These are phyloP conservation scores for Juglanconis oblonga DNA, from an alignment of 2,329 filamentous ascomycete genomes.

Conservation along the genomic window DNA sequence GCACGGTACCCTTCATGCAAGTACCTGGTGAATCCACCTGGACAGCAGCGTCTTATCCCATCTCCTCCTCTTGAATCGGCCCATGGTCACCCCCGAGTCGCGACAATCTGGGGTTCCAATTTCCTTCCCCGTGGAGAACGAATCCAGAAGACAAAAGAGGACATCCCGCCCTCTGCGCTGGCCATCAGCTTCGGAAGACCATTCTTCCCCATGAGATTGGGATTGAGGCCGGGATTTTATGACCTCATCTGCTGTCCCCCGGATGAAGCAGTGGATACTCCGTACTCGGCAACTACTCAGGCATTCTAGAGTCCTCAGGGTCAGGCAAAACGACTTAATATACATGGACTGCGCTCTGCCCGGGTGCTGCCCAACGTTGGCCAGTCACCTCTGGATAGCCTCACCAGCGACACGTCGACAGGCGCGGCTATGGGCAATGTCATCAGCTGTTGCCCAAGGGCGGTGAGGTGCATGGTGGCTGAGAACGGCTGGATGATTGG, in stretches of 20 bases:
- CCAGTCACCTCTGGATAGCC: not conserved
- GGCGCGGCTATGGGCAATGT: not conserved
- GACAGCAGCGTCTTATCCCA: not conserved
- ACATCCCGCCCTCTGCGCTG: not conserved
- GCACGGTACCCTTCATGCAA: conserved; percentile 10
- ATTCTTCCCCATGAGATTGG: not conserved
- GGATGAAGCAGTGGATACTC: no score
- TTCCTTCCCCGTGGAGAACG: conserved; percentile 2
- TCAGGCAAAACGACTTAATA: no score
- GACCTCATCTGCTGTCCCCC: no score
- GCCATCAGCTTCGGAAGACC: not conserved
- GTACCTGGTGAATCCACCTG: not conserved
- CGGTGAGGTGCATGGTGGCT: not conserved
- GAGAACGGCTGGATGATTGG: not conserved
- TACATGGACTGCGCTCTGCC: no score
- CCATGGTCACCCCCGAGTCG: conserved; percentile 16
- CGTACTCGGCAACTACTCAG: no score
- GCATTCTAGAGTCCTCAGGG: no score
- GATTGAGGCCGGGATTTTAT: not conserved
- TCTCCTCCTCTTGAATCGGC: conserved; percentile 4
- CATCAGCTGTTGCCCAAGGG: not conserved
- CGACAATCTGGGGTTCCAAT: conserved; percentile 17
- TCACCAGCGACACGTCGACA: not conserved
- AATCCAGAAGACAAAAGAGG: not conserved
- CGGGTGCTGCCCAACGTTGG: no score